phyloP scores from a whole-genome alignment of 2,329 filamentous ascomycete genomes.

The Trichoderma sp. region DNA sequence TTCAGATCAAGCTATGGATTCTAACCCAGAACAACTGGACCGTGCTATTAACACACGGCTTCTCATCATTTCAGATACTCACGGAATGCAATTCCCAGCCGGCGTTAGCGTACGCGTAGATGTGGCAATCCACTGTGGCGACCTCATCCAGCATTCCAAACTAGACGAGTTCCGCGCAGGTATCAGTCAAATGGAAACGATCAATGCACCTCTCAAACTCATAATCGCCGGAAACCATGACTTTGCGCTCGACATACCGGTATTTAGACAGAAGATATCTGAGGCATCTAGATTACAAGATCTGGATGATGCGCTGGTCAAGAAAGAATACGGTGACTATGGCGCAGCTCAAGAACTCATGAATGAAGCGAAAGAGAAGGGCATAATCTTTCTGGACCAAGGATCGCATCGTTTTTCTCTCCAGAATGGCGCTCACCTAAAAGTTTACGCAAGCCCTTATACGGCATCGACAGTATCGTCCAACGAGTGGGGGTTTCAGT shows the following conservation, averaged over 20 bases:
- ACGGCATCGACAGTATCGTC: conserved; percentile 40
- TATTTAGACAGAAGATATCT: conserved; percentile 38
- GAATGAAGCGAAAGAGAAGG: conserved; percentile 28
- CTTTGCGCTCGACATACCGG: conserved; percentile 42
- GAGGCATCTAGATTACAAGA: conserved; percentile 24
- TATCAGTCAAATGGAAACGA: conserved; percentile 40
- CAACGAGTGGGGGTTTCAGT: conserved; percentile 49
- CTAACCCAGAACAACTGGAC: not conserved
- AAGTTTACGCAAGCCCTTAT: conserved; percentile 49
- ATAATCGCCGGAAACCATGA: conserved; percentile 57
- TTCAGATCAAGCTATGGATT: not conserved
- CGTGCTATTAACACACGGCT: conserved; percentile 29
- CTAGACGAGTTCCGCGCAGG: conserved; percentile 42
- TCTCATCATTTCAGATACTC: conserved; percentile 34
- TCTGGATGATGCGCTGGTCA: conserved; percentile 24
- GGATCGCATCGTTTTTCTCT: conserved; percentile 45
- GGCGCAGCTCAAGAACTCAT: conserved; percentile 40
- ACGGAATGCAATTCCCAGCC: conserved; percentile 25
- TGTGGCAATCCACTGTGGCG: conserved; percentile 53
- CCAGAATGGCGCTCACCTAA: conserved; percentile 44
- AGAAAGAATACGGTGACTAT: conserved; percentile 41
- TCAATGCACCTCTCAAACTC: conserved; percentile 50
- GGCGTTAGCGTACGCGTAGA: conserved; percentile 33
- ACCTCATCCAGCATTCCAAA: conserved; percentile 49
- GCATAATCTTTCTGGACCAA: conserved; percentile 46